Conservation (phyloP, 805 yeast genomes). For the Blastobotrys americana region DNA sequence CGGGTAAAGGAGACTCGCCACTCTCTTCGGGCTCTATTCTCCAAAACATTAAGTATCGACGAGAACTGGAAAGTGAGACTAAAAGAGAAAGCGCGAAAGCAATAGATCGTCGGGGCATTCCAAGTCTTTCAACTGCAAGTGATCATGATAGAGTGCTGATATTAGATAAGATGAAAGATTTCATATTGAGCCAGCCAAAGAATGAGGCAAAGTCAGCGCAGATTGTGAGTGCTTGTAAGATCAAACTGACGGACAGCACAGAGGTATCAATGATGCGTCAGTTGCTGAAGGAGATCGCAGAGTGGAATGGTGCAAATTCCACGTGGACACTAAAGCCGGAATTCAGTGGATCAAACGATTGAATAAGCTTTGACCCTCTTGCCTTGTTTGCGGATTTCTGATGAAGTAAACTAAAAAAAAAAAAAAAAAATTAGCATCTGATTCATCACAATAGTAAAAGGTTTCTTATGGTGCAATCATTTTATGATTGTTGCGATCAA, state of each 20-base stretch:
- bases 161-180: slow-evolving; percentile 36
- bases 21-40: slow-evolving; percentile 43
- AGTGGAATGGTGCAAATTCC: slow-evolving; percentile 50
- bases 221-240: slow-evolving; percentile 35
- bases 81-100: neutral
- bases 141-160: slow-evolving; percentile 17
- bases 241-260: slow-evolving; percentile 40
- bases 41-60: slow-evolving; percentile 40
- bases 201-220: slow-evolving; percentile 44
- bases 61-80: slow-evolving; percentile 29
- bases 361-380: too few species aligned
- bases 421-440: too few species aligned
- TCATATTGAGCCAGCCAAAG: slow-evolving; percentile 33
- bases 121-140: neutral
- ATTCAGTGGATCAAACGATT: too few species aligned
- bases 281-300: slow-evolving; percentile 58
- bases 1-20: slow-evolving; percentile 4
- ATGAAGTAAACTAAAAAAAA: too few species aligned
- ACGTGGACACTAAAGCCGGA: slow-evolving; percentile 65
- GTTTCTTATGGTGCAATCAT: too few species aligned
- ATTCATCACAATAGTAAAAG: too few species aligned
- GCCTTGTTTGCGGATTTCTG: too few species aligned
- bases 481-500: too few species aligned
- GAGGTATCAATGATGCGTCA: slow-evolving; percentile 59
- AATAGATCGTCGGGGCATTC: neutral